Conservation (phyloP, 2,329 filamentous ascomycete species). For the Arthrobotrys entomopaga region DNA sequence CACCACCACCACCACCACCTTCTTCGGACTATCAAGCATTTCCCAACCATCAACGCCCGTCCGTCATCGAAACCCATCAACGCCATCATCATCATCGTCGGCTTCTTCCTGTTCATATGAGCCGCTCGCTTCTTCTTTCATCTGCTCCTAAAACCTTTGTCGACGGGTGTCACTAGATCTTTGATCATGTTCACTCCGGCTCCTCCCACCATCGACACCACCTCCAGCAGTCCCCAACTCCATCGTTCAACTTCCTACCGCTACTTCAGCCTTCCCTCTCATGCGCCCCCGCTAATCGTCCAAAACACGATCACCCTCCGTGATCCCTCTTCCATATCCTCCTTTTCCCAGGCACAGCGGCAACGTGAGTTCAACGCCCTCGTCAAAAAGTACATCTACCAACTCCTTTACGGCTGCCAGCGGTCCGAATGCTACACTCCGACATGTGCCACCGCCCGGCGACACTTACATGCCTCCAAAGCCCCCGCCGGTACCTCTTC, state of each 20-base stretch:
- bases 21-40: too few species aligned
- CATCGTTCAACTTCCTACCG: conserved; percentile 31
- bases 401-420: conserved; percentile 84
- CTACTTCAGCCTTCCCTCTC: conserved; percentile 40
- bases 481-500: conserved; percentile 63
- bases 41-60: too few species aligned
- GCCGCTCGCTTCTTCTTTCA: too few species aligned
- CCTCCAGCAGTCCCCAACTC: conserved; percentile 20
- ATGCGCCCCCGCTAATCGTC: conserved; percentile 45
- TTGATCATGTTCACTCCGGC: conserved; percentile 28
- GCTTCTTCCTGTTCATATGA: too few species aligned
- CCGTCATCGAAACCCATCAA: too few species aligned
- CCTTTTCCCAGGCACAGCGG: conserved; percentile 33
- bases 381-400: conserved; percentile 74
- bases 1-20: too few species aligned
- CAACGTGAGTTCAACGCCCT: conserved; percentile 43
- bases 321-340: conserved; percentile 32
- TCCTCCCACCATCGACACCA: conserved; percentile 16
- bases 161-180: too few species aligned
- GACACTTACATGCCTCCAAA: conserved; percentile 67
- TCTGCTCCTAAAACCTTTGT: too few species aligned
- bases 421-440: conserved; percentile 74
- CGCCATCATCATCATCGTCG: too few species aligned
- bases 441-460: conserved; percentile 83
- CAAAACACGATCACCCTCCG: conserved; percentile 42